Conservation (phyloP, 2,329 filamentous ascomycete species). For the Cladosporium sp. region DNA sequence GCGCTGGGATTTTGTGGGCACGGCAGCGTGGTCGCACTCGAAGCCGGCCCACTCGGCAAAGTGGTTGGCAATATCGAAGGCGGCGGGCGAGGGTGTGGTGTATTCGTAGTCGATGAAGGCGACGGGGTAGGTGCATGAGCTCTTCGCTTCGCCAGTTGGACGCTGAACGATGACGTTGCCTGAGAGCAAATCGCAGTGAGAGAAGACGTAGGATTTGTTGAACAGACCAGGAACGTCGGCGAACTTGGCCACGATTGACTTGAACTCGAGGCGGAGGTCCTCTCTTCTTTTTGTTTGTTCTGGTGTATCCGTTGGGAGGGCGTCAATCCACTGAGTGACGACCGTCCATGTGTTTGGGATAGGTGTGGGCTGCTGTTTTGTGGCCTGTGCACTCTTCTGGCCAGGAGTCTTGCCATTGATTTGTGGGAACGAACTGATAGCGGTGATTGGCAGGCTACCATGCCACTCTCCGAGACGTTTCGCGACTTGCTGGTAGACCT, state of each 20-base stretch:
- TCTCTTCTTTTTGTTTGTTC: slow-evolving; percentile 67
- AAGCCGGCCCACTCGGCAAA: slow-evolving; percentile 98
- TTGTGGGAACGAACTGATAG: slow-evolving; percentile 44
- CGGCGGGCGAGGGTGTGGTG: slow-evolving; percentile 86
- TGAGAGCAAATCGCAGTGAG: slow-evolving; percentile 92
- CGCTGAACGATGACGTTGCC: slow-evolving; percentile 83
- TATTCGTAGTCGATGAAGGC: slow-evolving; percentile 99
- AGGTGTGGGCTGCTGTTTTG: slow-evolving; percentile 58
- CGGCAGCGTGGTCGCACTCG: slow-evolving; percentile 82
- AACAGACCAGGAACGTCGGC: slow-evolving; percentile 77
- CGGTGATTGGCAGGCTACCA: slow-evolving; percentile 62
- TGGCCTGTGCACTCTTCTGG: slow-evolving; percentile 44
- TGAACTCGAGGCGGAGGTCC: slow-evolving; percentile 72
- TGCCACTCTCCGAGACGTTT: slow-evolving; percentile 90
- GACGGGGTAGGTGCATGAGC: slow-evolving; percentile 44
- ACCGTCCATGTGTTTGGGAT: slow-evolving; percentile 92
- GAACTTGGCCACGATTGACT: slow-evolving; percentile 67
- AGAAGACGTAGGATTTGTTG: slow-evolving; percentile 79
- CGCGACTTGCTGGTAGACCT: slow-evolving; percentile 81
- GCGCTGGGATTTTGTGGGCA: slow-evolving; percentile 77
- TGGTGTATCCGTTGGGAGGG: slow-evolving; percentile 72
- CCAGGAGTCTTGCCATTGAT: slow-evolving; percentile 25
- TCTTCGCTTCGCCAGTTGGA: background rate
- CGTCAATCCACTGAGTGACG: slow-evolving; percentile 92
- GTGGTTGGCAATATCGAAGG: slow-evolving; percentile 96